Conservation (phyloP, 2,329 filamentous ascomycete genomes). For the Hymenoscyphus infarciens region DNA sequence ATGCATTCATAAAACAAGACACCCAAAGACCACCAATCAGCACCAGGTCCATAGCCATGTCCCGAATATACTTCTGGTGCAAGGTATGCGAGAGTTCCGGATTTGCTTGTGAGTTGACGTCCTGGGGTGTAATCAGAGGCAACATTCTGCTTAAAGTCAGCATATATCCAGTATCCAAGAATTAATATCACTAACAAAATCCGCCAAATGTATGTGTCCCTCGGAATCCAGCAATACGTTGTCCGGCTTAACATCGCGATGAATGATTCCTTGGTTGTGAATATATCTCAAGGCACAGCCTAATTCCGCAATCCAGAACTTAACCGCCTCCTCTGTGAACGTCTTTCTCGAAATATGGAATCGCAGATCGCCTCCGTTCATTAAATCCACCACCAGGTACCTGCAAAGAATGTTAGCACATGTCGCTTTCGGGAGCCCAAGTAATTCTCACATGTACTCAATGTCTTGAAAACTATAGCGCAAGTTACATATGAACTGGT, state of each 20-base stretch:
- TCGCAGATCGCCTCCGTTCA: constrained; percentile 94
- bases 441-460: constrained; percentile 79
- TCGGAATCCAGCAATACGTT: constrained; percentile 85
- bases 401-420: constrained; percentile 38
- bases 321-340: constrained; percentile 94
- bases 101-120: constrained; percentile 87
- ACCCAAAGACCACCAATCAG: constrained; percentile 98
- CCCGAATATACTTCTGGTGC: constrained; percentile 94
- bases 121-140: constrained; percentile 86
- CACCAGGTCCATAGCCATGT: constrained; percentile 81
- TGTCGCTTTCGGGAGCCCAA: not conserved
- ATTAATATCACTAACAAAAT: constrained; percentile 69
- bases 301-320: constrained; percentile 94
- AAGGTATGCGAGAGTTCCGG: constrained; percentile 90
- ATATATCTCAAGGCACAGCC: constrained; percentile 88
- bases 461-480: constrained; percentile 99
- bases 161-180: constrained; percentile 15
- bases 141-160: constrained; percentile 69
- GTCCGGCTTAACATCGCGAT: constrained; percentile 88
- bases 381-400: constrained; percentile 93
- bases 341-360: constrained; percentile 98
- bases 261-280: constrained; percentile 81
- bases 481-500: constrained; percentile 96
- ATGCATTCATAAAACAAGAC: constrained; percentile 99
- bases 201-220: constrained; percentile 93